Evolutionary conservation across 2,329 filamentous ascomycete genomes (phyloP).

Genomic region (Phoma sp.): DNA sequence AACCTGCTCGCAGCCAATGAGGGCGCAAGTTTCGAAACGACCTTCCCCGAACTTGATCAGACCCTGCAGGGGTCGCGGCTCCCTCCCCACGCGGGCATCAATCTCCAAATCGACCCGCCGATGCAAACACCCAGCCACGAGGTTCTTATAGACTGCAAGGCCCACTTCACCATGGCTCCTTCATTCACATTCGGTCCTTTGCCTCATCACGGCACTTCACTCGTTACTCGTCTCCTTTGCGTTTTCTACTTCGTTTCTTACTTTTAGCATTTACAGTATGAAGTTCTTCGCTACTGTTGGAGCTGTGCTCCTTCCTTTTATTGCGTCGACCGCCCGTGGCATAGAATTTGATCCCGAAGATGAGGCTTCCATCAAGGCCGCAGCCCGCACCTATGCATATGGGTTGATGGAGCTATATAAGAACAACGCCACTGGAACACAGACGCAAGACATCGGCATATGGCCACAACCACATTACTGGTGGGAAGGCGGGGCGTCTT

Average conservation of each 20-base stretch:
- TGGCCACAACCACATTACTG: conserved; percentile 55
- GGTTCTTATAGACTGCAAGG: conserved; percentile 13
- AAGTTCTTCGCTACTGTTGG: conserved; percentile 38
- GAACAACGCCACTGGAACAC: conserved; percentile 32
- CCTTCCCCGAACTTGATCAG: not conserved
- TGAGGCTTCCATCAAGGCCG: conserved; percentile 42
- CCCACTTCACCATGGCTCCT: conserved; percentile 25
- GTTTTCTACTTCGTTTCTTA: conserved; percentile 26
- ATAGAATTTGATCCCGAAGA: conserved; percentile 43
- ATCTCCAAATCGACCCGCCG: conserved; percentile 11
- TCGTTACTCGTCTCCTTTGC: conserved; percentile 30
- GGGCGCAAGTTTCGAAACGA: conserved; percentile 5
- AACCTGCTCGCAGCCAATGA: conserved; percentile 16
- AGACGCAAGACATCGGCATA: conserved; percentile 46
- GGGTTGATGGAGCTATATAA: conserved; percentile 47
- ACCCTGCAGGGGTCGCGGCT: conserved; percentile 13
- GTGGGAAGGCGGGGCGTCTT: conserved; percentile 54
- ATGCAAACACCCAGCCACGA: conserved; percentile 15
- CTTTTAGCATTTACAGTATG: conserved; percentile 33
- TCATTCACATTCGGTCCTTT: conserved; percentile 25
- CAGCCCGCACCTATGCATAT: conserved; percentile 38
- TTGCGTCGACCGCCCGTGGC: conserved; percentile 34
- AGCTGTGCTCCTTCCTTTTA: conserved; percentile 45
- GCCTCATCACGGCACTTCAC: conserved; percentile 30
- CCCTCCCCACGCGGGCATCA: conserved; percentile 14